A percentile compares a stretch with the other conserved stretches of the same genome.
Conservation (phyloP, 1,284 basidiomycete species). For the Flammula alnicola region DNA sequence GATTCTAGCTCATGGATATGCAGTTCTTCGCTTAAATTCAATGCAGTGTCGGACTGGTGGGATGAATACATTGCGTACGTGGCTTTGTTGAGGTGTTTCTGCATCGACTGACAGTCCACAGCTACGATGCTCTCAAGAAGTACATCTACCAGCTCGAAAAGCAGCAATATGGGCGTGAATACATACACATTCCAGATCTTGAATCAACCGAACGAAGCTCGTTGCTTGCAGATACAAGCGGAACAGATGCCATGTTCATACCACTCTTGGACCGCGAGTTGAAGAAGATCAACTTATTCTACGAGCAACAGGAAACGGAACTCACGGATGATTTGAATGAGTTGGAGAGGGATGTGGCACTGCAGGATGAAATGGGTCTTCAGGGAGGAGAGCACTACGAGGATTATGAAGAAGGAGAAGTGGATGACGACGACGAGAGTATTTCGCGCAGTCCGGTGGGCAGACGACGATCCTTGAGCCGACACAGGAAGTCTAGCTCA, state of each 20-base stretch:
- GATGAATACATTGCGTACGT: conserved; percentile 88
- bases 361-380: conserved; percentile 71
- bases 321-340: conserved; percentile 65
- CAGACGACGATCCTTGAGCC: conserved; percentile 16
- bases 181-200: conserved; percentile 49
- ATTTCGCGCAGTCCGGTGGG: conserved; percentile 30
- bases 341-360: conserved; percentile 68
- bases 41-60: conserved; percentile 94
- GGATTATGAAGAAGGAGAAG: conserved; percentile 71
- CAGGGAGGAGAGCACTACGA: conserved; percentile 49
- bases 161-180: conserved; percentile 51
- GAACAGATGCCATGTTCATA: conserved; percentile 66
- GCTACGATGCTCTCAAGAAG: conserved; percentile 89
- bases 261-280: conserved; percentile 85
- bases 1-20: not conserved
- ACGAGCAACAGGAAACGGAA: conserved; percentile 78
- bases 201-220: conserved; percentile 67
- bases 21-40: conserved; percentile 87
- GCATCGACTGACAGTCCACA: conserved; percentile 16
- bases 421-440: conserved; percentile 68
- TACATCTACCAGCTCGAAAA: conserved; percentile 85
- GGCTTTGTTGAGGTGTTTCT: conserved; percentile 3
- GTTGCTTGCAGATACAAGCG: conserved; percentile 48
- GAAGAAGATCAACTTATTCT: conserved; percentile 84
- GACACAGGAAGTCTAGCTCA: conserved; percentile 28